Conservation (phyloP, 371 early-diverging fungal genomes). For the Haplosporangium sp. region DNA sequence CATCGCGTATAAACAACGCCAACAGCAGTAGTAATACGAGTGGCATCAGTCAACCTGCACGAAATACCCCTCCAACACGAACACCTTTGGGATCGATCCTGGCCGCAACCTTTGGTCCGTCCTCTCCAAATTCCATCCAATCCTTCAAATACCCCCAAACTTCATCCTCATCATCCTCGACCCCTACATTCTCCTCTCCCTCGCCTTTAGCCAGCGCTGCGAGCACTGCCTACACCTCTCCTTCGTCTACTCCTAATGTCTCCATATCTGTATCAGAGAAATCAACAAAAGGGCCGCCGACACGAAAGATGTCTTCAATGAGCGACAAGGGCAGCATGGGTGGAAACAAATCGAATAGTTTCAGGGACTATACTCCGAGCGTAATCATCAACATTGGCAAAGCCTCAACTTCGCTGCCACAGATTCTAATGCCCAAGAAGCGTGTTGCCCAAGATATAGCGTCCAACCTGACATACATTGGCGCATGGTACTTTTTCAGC, state of each 20-base stretch:
- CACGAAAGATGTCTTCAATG: conserved; percentile 20
- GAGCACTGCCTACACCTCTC: too few species aligned
- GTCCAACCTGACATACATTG: conserved; percentile 59
- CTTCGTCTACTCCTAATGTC: not conserved
- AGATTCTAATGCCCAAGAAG: conserved; percentile 52
- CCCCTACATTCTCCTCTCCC: too few species aligned
- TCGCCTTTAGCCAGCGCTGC: too few species aligned
- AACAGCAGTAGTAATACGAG: not conserved
- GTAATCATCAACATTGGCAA: conserved; percentile 47
- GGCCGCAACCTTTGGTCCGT: conserved; percentile 21
- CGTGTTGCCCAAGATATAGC: conserved; percentile 34
- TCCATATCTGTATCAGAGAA: conserved; percentile 10
- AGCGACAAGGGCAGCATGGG: conserved; percentile 7
- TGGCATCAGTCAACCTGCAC: conserved; percentile 4
- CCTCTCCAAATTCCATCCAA: conserved; percentile 9
- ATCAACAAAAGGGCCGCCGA: conserved; percentile 10
- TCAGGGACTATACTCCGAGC: conserved; percentile 22
- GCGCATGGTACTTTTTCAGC: conserved; percentile 74
- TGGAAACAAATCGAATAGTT: not conserved
- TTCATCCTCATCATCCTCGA: too few species aligned
- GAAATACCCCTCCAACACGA: conserved; percentile 16
- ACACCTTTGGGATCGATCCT: conserved; percentile 32
- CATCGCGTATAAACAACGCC: not conserved
- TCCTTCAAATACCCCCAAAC: conserved; percentile 29
- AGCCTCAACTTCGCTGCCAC: conserved; percentile 37